Percentiles rank a stretch among this genome's conserved stretches.
Evolutionary conservation across 2,329 filamentous ascomycete species (phyloP).

Genomic region (Aspergillus sp.): DNA sequence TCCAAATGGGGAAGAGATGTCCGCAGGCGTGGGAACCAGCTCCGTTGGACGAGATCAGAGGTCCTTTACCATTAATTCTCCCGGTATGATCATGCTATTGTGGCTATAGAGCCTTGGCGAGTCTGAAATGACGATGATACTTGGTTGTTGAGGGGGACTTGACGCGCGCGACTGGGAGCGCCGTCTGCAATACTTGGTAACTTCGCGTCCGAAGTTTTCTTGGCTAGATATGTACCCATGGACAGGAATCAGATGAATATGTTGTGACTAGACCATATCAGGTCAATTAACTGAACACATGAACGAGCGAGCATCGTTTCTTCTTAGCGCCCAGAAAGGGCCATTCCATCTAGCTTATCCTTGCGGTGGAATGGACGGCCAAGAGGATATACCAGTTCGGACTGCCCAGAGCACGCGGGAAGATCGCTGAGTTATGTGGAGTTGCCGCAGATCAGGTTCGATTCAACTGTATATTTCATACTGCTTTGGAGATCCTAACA

Average conservation of each 20-base stretch:
- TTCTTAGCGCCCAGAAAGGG: neutral
- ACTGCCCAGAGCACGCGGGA: neutral
- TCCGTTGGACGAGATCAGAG: neutral
- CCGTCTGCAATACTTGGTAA: no score
- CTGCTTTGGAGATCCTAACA: no score
- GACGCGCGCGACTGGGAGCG: no score
- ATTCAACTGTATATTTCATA: constrained; percentile 31
- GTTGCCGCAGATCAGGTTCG: constrained; percentile 52
- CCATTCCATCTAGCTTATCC: neutral
- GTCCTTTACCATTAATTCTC: neutral
- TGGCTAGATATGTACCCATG: no score
- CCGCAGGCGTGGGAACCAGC: neutral
- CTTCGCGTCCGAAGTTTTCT: no score
- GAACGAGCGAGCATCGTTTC: neutral
- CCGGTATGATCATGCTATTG: neutral
- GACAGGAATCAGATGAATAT: no score
- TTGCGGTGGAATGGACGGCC: neutral
- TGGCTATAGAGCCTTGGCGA: no score
- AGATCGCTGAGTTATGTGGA: neutral
- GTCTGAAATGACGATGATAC: no score
- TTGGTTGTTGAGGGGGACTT: no score
- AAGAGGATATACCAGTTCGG: neutral
- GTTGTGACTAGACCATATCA: neutral
- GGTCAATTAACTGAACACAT: neutral
- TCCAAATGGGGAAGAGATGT: neutral